These are phyloP conservation scores for Hydnum rufescens DNA, from an alignment of 768 basidiomycete genomes.

Conservation along the genomic window DNA sequence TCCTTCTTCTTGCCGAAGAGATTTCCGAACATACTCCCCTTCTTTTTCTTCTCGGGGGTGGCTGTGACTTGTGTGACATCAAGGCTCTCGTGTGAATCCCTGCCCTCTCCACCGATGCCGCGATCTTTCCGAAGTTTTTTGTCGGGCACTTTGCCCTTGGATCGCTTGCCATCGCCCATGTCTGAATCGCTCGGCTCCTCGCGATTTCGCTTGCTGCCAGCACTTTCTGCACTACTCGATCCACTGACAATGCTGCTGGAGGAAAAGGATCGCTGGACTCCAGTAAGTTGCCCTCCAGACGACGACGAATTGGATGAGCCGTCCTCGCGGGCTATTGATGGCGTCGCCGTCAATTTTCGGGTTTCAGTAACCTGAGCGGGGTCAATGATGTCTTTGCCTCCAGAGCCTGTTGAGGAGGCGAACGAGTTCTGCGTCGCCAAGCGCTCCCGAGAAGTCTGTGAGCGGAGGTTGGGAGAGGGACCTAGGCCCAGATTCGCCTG, in stretches of 20 bases:
- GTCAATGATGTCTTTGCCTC: constrained; percentile 26
- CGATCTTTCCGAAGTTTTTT: constrained; percentile 29
- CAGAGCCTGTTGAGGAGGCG: constrained; percentile 5
- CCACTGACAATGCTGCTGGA: neutral
- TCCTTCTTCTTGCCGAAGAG: constrained; percentile 61
- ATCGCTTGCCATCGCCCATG: constrained; percentile 23
- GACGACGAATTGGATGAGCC: neutral
- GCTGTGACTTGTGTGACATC: neutral
- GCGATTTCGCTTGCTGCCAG: constrained; percentile 13
- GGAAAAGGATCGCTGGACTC: neutral
- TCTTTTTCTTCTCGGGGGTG: constrained; percentile 30
- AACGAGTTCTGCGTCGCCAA: constrained; percentile 14
- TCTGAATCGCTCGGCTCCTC: constrained; percentile 4
- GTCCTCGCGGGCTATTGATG: constrained; percentile 44
- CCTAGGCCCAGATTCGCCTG: too few relatives aligned
- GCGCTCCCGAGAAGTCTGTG: constrained; percentile 30
- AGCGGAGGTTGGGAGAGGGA: constrained; percentile 21
- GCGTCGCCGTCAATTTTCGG: constrained; percentile 57
- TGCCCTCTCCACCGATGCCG: neutral
- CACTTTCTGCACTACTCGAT: neutral
- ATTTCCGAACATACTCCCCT: constrained; percentile 46
- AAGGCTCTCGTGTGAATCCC: neutral
- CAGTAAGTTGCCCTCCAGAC: too few relatives aligned
- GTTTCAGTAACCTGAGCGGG: constrained; percentile 55
- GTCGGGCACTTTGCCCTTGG: constrained; percentile 29